Evolutionary conservation across 2,329 filamentous ascomycete species (phyloP).

Genomic region (Xylariaceae sp.): DNA sequence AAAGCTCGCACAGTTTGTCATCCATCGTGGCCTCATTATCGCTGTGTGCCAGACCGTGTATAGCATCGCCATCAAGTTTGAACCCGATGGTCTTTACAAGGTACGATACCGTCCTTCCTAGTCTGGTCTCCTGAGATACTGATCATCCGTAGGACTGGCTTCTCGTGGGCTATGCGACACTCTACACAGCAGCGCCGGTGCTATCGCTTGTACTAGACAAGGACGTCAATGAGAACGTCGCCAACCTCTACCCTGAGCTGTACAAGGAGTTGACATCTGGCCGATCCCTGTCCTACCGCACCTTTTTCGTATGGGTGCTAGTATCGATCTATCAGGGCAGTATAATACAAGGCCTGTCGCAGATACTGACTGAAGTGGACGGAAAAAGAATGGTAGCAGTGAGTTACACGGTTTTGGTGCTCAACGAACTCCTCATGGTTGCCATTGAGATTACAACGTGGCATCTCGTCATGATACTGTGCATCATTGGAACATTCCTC

Average conservation of each 20-base stretch:
- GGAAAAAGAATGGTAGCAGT: constrained; percentile 77
- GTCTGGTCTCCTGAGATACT: constrained; percentile 17
- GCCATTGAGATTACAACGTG: constrained; percentile 94
- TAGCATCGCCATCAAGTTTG: constrained; percentile 85
- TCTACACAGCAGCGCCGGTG: constrained; percentile 91
- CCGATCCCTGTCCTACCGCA: constrained; percentile 80
- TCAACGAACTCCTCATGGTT: constrained; percentile 97
- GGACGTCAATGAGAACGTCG: constrained; percentile 89
- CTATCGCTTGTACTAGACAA: constrained; percentile 90
- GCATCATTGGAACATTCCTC: constrained; percentile 73
- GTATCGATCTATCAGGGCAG: constrained; percentile 93
- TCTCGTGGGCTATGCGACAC: constrained; percentile 89
- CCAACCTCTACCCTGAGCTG: constrained; percentile 91
- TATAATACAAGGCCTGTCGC: constrained; percentile 90
- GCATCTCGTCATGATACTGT: constrained; percentile 87
- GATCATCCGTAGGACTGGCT: constrained; percentile 67
- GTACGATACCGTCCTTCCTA: constrained; percentile 31
- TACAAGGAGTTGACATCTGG: constrained; percentile 96
- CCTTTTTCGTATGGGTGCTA: constrained; percentile 94
- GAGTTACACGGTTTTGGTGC: constrained; percentile 82
- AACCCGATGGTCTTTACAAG: constrained; percentile 90
- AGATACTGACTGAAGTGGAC: constrained; percentile 77
- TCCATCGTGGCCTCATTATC: constrained; percentile 93
- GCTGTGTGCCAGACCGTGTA: constrained; percentile 96
- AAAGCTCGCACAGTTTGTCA: constrained; percentile 96